phyloP scores from a whole-genome alignment of 495 filamentous ascomycete genomes.

The Geoglossum glabrum region DNA sequence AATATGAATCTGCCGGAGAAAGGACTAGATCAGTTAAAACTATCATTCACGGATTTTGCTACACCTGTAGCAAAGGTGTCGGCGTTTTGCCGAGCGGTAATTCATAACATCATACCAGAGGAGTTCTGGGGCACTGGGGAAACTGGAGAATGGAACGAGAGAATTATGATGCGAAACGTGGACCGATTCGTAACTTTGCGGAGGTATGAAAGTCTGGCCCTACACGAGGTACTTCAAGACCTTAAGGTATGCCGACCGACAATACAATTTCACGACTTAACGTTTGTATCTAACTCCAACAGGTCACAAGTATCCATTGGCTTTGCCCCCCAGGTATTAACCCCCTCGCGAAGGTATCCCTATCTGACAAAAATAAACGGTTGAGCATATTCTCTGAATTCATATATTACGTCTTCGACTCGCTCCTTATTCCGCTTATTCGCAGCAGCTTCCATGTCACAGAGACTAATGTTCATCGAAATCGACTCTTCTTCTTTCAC shows the following conservation, averaged over 20 bases:
- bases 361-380: constrained; percentile 57
- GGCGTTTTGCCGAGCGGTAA: constrained; percentile 65
- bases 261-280: background rate
- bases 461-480: constrained; percentile 61
- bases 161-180: constrained; percentile 39
- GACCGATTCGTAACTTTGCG: constrained; percentile 59
- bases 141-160: constrained; percentile 34
- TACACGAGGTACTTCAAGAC: constrained; percentile 59
- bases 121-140: constrained; percentile 50
- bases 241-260: constrained; percentile 39
- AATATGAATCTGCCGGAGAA: background rate
- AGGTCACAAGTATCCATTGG: constrained; percentile 56
- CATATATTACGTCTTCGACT: constrained; percentile 83
- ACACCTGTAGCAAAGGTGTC: constrained; percentile 53
- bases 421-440: constrained; percentile 70
- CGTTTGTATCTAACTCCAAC: background rate
- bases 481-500: constrained; percentile 80
- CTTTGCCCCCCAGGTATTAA: constrained; percentile 30
- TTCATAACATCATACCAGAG: constrained; percentile 53
- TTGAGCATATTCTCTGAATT: constrained; percentile 65
- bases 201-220: constrained; percentile 57
- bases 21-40: background rate
- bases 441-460: constrained; percentile 84
- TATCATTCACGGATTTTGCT: constrained; percentile 45
- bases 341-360: constrained; percentile 33